Evolutionary conservation across 345 rosid species (phyloP).

Genomic region (Populus nigra): DNA sequence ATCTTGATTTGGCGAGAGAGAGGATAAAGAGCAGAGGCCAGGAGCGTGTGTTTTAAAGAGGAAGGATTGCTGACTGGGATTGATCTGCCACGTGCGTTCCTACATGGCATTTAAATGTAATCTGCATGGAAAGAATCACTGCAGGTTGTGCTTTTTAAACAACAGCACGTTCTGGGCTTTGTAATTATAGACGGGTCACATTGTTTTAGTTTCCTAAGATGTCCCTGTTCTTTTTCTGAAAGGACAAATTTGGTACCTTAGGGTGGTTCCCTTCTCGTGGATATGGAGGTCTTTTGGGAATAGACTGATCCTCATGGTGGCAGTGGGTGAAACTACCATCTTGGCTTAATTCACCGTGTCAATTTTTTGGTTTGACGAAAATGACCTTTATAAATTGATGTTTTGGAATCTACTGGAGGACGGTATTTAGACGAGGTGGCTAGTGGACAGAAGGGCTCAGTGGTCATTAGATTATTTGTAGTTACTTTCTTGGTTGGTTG

Average conservation of each 20-base stretch:
- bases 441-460: background rate
- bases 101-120: constrained; percentile 6
- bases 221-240: background rate
- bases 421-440: background rate
- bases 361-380: background rate
- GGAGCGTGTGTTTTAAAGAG: constrained; percentile 14
- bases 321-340: constrained; percentile 11
- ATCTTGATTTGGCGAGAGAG: background rate
- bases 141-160: background rate
- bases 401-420: background rate
- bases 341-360: background rate
- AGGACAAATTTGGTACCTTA: no score
- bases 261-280: background rate
- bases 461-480: background rate
- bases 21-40: background rate
- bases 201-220: background rate
- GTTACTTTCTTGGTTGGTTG: background rate
- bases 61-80: constrained; percentile 17
- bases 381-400: background rate
- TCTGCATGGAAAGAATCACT: background rate
- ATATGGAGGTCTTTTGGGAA: background rate
- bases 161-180: constrained; percentile 22
- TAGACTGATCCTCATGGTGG: constrained; percentile 1
- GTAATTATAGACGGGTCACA: background rate
- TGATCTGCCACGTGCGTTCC: constrained; percentile 7